Evolutionary conservation across 176 grass and related monocot genomes (phyloP).

Genomic region (Oryza longistaminata): DNA sequence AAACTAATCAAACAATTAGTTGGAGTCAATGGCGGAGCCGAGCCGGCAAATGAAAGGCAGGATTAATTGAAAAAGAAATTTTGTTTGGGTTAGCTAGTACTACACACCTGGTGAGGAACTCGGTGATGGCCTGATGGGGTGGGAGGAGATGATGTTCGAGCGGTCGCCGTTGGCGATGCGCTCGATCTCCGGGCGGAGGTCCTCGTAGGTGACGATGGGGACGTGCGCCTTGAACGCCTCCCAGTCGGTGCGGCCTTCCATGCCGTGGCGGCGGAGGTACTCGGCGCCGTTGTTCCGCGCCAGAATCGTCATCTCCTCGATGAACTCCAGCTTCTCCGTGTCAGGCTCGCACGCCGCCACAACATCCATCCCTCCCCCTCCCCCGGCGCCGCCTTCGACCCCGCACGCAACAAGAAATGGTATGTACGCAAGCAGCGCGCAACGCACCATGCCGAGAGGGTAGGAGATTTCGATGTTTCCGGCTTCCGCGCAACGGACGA

Average conservation of each 20-base stretch:
- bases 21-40: background rate
- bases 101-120: conserved; percentile 88
- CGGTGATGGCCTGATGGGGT: conserved; percentile 87
- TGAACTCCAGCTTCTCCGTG: conserved; percentile 80
- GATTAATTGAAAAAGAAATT: too few relatives aligned
- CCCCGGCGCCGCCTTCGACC: background rate
- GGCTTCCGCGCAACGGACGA: too few relatives aligned
- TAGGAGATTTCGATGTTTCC: too few relatives aligned
- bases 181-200: conserved; percentile 81
- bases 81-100: background rate
- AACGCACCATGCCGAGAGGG: too few relatives aligned
- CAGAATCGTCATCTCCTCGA: conserved; percentile 90
- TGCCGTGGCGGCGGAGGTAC: conserved; percentile 73
- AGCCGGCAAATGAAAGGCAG: background rate
- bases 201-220: conserved; percentile 80
- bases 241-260: conserved; percentile 63
- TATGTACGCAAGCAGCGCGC: too few relatives aligned
- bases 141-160: conserved; percentile 75
- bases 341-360: conserved; percentile 59
- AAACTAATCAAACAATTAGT: background rate
- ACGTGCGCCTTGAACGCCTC: conserved; percentile 66
- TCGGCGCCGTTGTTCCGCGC: conserved; percentile 70
- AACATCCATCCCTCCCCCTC: background rate
- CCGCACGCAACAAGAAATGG: too few relatives aligned
- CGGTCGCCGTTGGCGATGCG: conserved; percentile 95